Percentiles rank a stretch among this genome's conserved stretches.
Conservation (phyloP, 2,329 filamentous ascomycete species). For the Exophiala xenobiotica region DNA sequence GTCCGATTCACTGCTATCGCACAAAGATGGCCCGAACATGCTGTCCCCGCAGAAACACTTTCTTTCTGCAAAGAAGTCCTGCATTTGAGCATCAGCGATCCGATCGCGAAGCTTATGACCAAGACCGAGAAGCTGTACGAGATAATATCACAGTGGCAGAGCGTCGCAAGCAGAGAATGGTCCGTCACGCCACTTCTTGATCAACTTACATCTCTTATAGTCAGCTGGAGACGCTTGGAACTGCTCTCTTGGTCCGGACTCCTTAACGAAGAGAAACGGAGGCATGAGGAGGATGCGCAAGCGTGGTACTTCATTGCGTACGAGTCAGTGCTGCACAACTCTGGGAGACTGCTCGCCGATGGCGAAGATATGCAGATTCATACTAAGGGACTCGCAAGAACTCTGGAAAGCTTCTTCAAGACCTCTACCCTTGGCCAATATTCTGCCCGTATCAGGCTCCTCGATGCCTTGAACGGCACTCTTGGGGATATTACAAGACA, state of each 20-base stretch:
- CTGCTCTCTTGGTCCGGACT: slow-evolving; percentile 87
- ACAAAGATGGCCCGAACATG: slow-evolving; percentile 66
- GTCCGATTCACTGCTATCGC: slow-evolving; percentile 69
- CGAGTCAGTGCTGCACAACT: slow-evolving; percentile 77
- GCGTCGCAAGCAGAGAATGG: slow-evolving; percentile 79
- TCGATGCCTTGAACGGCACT: slow-evolving; percentile 63
- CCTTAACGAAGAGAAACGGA: slow-evolving; percentile 78
- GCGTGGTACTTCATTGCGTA: slow-evolving; percentile 98
- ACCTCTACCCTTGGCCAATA: slow-evolving; percentile 81
- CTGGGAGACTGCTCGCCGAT: slow-evolving; percentile 63
- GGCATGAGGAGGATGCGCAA: slow-evolving; percentile 73
- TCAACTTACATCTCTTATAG: slow-evolving; percentile 73
- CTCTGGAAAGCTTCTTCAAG: slow-evolving; percentile 75
- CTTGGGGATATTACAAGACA: slow-evolving; percentile 62
- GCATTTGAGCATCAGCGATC: slow-evolving; percentile 73
- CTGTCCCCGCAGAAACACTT: slow-evolving; percentile 77
- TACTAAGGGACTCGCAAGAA: slow-evolving; percentile 64
- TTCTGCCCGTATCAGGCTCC: slow-evolving; percentile 66
- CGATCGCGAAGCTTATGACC: slow-evolving; percentile 80
- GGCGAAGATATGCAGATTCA: slow-evolving; percentile 56
- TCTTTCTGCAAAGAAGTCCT: slow-evolving; percentile 72
- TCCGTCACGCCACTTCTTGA: slow-evolving; percentile 71
- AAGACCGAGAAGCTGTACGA: slow-evolving; percentile 84
- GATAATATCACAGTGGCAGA: slow-evolving; percentile 90
- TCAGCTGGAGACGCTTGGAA: slow-evolving; percentile 87